Evolutionary conservation across 2,329 filamentous ascomycete genomes (phyloP).

Genomic region (Xylariaceae sp.): DNA sequence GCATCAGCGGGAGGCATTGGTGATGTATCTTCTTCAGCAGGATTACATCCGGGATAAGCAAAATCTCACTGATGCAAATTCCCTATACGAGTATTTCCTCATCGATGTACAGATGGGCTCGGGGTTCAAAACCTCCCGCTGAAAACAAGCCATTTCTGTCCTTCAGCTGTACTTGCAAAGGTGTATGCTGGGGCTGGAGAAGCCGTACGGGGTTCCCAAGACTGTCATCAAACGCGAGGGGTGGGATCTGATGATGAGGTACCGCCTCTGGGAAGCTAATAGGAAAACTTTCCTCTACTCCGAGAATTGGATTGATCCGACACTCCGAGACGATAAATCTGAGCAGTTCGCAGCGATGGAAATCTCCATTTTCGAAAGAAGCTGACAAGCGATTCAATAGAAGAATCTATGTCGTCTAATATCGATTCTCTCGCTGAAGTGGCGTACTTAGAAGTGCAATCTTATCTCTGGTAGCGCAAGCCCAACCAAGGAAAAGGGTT

Average conservation of each 20-base stretch:
- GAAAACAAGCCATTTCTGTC: slow-evolving; percentile 2
- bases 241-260: neutral
- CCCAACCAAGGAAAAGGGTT: neutral
- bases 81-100: neutral
- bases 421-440: neutral
- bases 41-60: neutral
- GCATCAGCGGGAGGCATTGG: neutral
- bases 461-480: slow-evolving; percentile 1
- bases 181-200: neutral
- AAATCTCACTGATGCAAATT: neutral
- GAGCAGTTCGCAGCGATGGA: slow-evolving; percentile 1
- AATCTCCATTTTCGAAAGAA: neutral
- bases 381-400: neutral
- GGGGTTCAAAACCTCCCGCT: neutral
- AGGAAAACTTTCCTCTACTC: slow-evolving; percentile 1
- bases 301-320: slow-evolving; percentile 1
- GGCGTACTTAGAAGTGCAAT: neutral
- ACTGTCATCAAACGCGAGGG: neutral
- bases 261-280: slow-evolving; percentile 1
- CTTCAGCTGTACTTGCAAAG: neutral
- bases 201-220: neutral
- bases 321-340: neutral
- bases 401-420: neutral
- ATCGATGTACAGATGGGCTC: slow-evolving; percentile 6
- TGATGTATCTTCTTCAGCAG: neutral